These are phyloP conservation scores for Lipomyces orientalis DNA, from an alignment of 805 yeast genomes.

Conservation along the genomic window DNA sequence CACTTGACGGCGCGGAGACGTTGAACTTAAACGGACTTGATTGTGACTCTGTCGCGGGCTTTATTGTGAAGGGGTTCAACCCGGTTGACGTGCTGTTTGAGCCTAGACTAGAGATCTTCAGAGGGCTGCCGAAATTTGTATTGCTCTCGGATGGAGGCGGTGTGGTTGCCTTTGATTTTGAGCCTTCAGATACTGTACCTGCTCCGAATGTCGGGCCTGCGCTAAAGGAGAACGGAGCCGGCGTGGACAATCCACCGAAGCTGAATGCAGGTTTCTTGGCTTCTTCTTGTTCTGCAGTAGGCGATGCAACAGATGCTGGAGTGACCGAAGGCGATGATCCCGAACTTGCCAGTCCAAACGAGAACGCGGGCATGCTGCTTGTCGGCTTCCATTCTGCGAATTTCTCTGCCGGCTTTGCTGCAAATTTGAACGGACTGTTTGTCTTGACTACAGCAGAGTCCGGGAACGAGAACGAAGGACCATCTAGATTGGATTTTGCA, in stretches of 20 bases:
- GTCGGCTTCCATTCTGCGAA: neutral
- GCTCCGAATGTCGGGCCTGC: neutral
- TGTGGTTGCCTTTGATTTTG: conserved; percentile 11
- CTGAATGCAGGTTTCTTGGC: conserved; percentile 8
- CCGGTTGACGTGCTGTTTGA: conserved; percentile 10
- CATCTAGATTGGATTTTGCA: neutral
- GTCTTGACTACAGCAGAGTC: neutral
- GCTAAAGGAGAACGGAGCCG: conserved; percentile 8
- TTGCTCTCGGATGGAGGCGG: conserved; percentile 18
- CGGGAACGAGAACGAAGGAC: conserved; percentile 20
- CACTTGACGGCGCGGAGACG: conserved; percentile 23
- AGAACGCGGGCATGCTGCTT: neutral
- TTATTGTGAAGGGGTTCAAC: neutral
- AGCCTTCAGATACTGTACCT: neutral
- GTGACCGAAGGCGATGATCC: neutral
- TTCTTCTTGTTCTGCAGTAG: conserved; percentile 3
- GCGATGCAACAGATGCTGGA: neutral
- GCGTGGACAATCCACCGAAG: conserved; percentile 6
- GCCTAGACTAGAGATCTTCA: conserved; percentile 27
- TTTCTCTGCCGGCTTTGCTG: neutral
- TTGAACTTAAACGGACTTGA: conserved; percentile 30
- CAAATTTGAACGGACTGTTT: conserved; percentile 18
- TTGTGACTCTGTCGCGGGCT: neutral
- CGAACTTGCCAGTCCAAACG: conserved; percentile 10
- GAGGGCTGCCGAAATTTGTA: conserved; percentile 20